These are phyloP conservation scores for Raffaelea albimanens DNA, from an alignment of 2,329 filamentous ascomycete genomes.

Conservation along the genomic window DNA sequence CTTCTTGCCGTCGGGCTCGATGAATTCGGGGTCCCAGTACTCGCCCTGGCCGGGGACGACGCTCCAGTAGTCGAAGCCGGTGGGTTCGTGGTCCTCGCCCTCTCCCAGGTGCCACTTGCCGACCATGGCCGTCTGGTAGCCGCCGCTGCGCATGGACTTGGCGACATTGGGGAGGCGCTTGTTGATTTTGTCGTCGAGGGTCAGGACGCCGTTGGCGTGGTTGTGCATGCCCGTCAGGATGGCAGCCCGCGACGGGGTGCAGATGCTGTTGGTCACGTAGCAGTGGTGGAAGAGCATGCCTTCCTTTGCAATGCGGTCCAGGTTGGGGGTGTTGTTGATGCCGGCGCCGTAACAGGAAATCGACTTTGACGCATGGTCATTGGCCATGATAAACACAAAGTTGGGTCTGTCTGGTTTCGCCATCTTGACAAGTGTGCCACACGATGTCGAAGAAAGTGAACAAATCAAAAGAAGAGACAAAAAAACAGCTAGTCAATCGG, in stretches of 20 bases:
- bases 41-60: slow-evolving; percentile 41
- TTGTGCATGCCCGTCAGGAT: slow-evolving; percentile 42
- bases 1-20: slow-evolving; percentile 25
- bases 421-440: too few species aligned
- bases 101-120: slow-evolving; percentile 47
- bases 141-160: slow-evolving; percentile 34
- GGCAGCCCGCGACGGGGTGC: slow-evolving; percentile 39
- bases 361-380: slow-evolving; percentile 42
- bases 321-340: slow-evolving; percentile 41
- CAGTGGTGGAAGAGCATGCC: slow-evolving; percentile 43
- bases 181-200: slow-evolving; percentile 38
- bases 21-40: slow-evolving; percentile 41
- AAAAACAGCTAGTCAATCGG: too few species aligned
- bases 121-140: slow-evolving; percentile 42
- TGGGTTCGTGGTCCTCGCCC: slow-evolving; percentile 32
- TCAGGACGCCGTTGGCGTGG: slow-evolving; percentile 43
- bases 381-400: slow-evolving; percentile 44
- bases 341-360: slow-evolving; percentile 38
- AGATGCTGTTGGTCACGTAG: slow-evolving; percentile 45
- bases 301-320: slow-evolving; percentile 38
- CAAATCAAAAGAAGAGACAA: too few species aligned
- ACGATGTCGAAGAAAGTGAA: too few species aligned
- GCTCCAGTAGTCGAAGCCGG: slow-evolving; percentile 43
- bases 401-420: slow-evolving; percentile 20
- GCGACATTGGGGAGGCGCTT: slow-evolving; percentile 40